Evolutionary conservation across 2,329 filamentous ascomycete species (phyloP), one percentile per base, ranked within the genome.

Genomic region (Trichoderma simmonsii): DNA sequence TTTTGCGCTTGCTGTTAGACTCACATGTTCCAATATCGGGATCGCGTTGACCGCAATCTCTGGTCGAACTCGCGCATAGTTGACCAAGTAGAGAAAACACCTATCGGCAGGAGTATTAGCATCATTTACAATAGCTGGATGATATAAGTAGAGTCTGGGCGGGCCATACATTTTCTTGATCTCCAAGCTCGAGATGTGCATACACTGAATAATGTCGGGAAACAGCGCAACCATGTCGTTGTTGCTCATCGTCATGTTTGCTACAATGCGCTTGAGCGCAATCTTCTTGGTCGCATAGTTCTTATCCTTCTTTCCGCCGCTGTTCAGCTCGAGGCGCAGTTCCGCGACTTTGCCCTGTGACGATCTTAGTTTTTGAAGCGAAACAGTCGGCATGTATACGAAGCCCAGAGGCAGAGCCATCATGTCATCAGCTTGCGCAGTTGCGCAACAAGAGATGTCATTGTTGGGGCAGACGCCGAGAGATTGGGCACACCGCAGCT

Each of bases 201-300:
- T 99, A 86, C 95, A 98, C 74, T 87, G 91, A 77, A 99, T 93
- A 73, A 99, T 92, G 80, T 99, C 96, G 21, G 95, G 94, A 77
- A 99, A 99, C 67, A 99, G 86, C 51, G 94, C 94, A 70, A 98
- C 92, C 96, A 99, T 99, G 82, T 99, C 96, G 80, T 98, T 99
- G 85, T 99, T 99, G 89, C 95, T 98, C 96, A 99, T 99, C 75
- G 96, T 99, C 96, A 99, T 99, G 81, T 99, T 99, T 81, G 96
- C 96, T 77, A 99, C 96, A 77, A 99, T 98, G 88, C 98, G 98
- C 88, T 99, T 99, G 74, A 99, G 88, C 12, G 96, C 95, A 80
- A 98, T 97, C 89, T 98, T 98, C 87, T 98, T 99, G 76, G 90
- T 90, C 59, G 92, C 89, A 83, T 94, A 92, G 84, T 97, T 97